phyloP scores from a whole-genome alignment of 2,329 filamentous ascomycete genomes.

The Bretziella fagacearum region DNA sequence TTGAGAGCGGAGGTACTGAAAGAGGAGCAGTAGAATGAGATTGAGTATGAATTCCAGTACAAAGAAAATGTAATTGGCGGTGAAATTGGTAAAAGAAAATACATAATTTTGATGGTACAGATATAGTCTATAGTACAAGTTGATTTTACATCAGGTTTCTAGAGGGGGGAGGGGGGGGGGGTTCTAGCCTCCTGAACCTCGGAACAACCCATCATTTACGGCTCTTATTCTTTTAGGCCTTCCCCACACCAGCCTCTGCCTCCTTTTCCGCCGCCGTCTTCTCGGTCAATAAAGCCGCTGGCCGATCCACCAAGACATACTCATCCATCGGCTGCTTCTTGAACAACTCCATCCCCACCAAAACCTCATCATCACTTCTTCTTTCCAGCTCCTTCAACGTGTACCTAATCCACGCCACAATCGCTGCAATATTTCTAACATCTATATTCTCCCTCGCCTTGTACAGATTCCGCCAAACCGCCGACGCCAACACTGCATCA shows the following conservation, averaged over 20 bases:
- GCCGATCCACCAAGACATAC: conserved; percentile 11
- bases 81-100: neutral
- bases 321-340: conserved; percentile 21
- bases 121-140: conserved; percentile 7
- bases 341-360: conserved; percentile 27
- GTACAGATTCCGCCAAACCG: conserved; percentile 88
- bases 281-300: conserved; percentile 9
- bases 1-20: conserved; percentile 44
- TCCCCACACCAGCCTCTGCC: neutral
- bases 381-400: conserved; percentile 32
- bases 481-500: conserved; percentile 60
- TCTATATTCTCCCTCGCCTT: conserved; percentile 44
- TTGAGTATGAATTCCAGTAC: conserved; percentile 55
- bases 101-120: conserved; percentile 2
- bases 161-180: too few species aligned
- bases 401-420: conserved; percentile 40
- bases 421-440: conserved; percentile 32
- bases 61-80: conserved; percentile 23
- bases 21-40: conserved; percentile 43
- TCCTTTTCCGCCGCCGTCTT: conserved; percentile 6
- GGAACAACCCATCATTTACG: too few species aligned
- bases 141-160: conserved; percentile 4
- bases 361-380: conserved; percentile 29
- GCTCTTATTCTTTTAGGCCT: neutral
- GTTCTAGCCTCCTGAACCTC: too few species aligned